phyloP scores from a whole-genome alignment of 345 rosid species.

The Leavenworthia alabamica region DNA sequence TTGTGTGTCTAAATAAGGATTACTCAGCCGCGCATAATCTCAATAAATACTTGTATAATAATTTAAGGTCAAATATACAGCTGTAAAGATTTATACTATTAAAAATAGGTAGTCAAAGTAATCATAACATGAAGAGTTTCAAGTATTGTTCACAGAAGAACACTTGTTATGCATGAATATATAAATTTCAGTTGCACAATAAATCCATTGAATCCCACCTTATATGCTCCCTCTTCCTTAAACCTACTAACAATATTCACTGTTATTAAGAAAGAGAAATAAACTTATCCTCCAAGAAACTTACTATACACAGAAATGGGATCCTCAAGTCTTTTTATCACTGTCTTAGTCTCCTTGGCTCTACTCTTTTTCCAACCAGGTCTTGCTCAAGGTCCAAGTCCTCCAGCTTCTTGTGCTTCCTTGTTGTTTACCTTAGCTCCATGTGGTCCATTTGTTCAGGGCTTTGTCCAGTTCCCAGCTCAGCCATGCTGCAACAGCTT shows the following conservation, averaged over 20 bases:
- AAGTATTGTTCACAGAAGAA: conserved; percentile 21
- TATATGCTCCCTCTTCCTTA: conserved; percentile 12
- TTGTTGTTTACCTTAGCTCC: conserved; percentile 44
- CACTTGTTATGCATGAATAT: conserved; percentile 44
- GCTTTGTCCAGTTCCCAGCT: conserved; percentile 41
- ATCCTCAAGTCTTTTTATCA: conserved; percentile 19
- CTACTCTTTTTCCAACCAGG: conserved; percentile 14
- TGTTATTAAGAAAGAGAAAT: conserved; percentile 13
- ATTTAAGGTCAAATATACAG: neutral
- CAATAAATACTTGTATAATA: neutral
- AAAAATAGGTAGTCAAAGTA: neutral
- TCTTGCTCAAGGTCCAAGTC: conserved; percentile 35
- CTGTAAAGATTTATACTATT: neutral
- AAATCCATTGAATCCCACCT: conserved; percentile 33
- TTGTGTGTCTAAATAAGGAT: conserved; percentile 10
- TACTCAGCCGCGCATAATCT: neutral
- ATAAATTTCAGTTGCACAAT: neutral
- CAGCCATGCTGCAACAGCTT: conserved; percentile 61
- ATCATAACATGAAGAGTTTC: conserved; percentile 25
- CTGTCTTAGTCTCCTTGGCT: conserved; percentile 30
- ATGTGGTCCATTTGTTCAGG: conserved; percentile 71
- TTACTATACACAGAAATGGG: conserved; percentile 11
- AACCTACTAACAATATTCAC: neutral
- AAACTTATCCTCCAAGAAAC: conserved; percentile 15
- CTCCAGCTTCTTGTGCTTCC: conserved; percentile 47